phyloP scores from a whole-genome alignment of 352 stramenopile genomes.

The Phytophthora palmivora region DNA sequence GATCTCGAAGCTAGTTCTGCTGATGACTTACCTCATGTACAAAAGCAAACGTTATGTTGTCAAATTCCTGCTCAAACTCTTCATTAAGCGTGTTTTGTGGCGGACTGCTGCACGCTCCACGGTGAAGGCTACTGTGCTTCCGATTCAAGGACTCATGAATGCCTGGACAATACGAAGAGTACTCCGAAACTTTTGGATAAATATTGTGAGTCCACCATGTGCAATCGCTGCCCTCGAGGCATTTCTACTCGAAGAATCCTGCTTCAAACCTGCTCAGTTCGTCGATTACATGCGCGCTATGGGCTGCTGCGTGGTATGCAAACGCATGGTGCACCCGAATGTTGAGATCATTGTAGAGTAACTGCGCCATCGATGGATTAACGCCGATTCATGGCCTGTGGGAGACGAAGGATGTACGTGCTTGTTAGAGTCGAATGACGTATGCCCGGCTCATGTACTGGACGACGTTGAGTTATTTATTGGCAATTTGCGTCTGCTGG shows the following conservation, averaged over 20 bases:
- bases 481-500: too few relatives aligned
- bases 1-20: conserved; percentile 46
- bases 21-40: conserved; percentile 52
- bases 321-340: conserved; percentile 57
- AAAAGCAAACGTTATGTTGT: conserved; percentile 63
- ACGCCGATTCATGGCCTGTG: conserved; percentile 47
- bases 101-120: conserved; percentile 47
- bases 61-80: conserved; percentile 63
- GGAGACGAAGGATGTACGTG: too few relatives aligned
- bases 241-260: conserved; percentile 26
- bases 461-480: too few relatives aligned
- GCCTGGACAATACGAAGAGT: conserved; percentile 53
- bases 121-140: conserved; percentile 52
- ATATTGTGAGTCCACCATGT: conserved; percentile 55
- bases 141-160: conserved; percentile 56
- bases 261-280: conserved; percentile 45
- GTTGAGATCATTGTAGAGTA: conserved; percentile 66
- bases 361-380: conserved; percentile 49
- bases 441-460: too few relatives aligned
- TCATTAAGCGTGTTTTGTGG: conserved; percentile 64
- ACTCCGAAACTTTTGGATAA: conserved; percentile 55
- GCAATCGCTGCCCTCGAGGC: conserved; percentile 43
- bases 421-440: too few relatives aligned
- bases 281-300: conserved; percentile 61
- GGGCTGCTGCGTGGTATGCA: conserved; percentile 53